A percentile compares a stretch with the other conserved stretches of the same genome.
phyloP scores from a whole-genome alignment of 192 early-diverging fungal species.

The Coemansia biformis region DNA sequence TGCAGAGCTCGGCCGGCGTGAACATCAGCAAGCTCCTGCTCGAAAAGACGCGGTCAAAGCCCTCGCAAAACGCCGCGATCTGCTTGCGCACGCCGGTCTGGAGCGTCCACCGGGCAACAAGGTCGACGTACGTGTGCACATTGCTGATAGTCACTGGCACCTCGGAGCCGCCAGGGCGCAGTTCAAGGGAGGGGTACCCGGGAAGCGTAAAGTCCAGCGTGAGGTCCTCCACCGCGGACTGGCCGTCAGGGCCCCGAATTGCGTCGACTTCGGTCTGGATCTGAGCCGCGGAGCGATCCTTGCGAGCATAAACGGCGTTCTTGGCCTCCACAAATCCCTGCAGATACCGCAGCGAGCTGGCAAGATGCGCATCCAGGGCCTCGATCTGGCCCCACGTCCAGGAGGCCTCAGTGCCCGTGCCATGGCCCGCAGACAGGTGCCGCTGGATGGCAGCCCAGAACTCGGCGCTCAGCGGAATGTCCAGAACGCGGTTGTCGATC shows the following conservation, averaged over 20 bases:
- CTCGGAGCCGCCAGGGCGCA: slow-evolving; percentile 57
- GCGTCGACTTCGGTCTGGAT: slow-evolving; percentile 38
- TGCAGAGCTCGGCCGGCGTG: slow-evolving; percentile 63
- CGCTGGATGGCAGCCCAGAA: slow-evolving; percentile 71
- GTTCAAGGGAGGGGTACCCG: slow-evolving; percentile 67
- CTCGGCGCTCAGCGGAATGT: slow-evolving; percentile 68
- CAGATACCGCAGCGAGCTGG: slow-evolving; percentile 61
- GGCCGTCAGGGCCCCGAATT: slow-evolving; percentile 52
- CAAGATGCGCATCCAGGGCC: slow-evolving; percentile 62
- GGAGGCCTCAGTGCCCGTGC: background rate
- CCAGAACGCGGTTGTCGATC: slow-evolving; percentile 79
- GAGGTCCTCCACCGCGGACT: slow-evolving; percentile 56
- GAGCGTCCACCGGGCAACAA: slow-evolving; percentile 60
- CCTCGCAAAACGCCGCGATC: slow-evolving; percentile 69
- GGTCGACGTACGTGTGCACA: slow-evolving; percentile 69
- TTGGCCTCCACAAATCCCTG: slow-evolving; percentile 62
- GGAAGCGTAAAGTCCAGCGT: slow-evolving; percentile 84
- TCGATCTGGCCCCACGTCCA: slow-evolving; percentile 40
- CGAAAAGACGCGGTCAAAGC: slow-evolving; percentile 79
- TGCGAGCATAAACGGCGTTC: slow-evolving; percentile 52
- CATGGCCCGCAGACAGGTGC: slow-evolving; percentile 4
- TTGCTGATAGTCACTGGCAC: slow-evolving; percentile 76
- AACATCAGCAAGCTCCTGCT: slow-evolving; percentile 66
- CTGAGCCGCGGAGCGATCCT: slow-evolving; percentile 47
- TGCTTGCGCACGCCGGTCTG: slow-evolving; percentile 64